Conservation (phyloP, 805 yeast species). For the Saccharomycopsis vini region DNA sequence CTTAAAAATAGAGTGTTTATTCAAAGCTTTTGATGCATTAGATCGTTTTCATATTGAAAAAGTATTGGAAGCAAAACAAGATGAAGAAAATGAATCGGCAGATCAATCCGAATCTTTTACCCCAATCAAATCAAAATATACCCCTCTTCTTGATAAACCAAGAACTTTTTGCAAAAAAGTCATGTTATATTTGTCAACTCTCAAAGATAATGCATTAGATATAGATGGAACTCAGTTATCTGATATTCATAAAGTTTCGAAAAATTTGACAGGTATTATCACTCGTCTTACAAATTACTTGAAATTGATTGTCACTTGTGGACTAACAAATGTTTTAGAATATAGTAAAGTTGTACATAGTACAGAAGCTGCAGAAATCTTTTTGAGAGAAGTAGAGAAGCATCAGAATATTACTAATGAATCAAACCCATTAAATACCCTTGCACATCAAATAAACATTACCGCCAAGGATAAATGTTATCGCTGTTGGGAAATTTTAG, state of each 20-base stretch:
- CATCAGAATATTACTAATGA: slow-evolving; percentile 33
- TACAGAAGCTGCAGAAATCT: slow-evolving; percentile 53
- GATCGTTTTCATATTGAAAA: slow-evolving; percentile 22
- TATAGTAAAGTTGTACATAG: slow-evolving; percentile 50
- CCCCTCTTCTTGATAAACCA: slow-evolving; percentile 33
- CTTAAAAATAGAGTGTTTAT: slow-evolving; percentile 63
- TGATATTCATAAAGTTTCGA: too few species aligned
- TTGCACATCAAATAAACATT: slow-evolving; percentile 36
- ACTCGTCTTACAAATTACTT: slow-evolving; percentile 90
- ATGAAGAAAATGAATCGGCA: slow-evolving; percentile 8
- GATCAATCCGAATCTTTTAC: slow-evolving; percentile 4
- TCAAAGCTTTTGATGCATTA: slow-evolving; percentile 60
- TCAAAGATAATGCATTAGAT: slow-evolving; percentile 50
- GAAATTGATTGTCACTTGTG: slow-evolving; percentile 73
- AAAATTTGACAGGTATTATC: slow-evolving; percentile 62
- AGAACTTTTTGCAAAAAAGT: slow-evolving; percentile 81
- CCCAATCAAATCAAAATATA: slow-evolving; percentile 23
- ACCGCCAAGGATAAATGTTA: slow-evolving; percentile 72
- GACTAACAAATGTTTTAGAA: slow-evolving; percentile 68
- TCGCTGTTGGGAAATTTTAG: slow-evolving; percentile 66
- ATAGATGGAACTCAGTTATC: too few species aligned
- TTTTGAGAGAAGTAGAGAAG: slow-evolving; percentile 43
- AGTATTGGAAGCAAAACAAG: slow-evolving; percentile 18
- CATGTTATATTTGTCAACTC: slow-evolving; percentile 77
- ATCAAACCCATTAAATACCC: slow-evolving; percentile 28